These are phyloP conservation scores for Paramyrothecium sp. DNA, from an alignment of 2,329 filamentous ascomycete genomes.

Conservation along the genomic window DNA sequence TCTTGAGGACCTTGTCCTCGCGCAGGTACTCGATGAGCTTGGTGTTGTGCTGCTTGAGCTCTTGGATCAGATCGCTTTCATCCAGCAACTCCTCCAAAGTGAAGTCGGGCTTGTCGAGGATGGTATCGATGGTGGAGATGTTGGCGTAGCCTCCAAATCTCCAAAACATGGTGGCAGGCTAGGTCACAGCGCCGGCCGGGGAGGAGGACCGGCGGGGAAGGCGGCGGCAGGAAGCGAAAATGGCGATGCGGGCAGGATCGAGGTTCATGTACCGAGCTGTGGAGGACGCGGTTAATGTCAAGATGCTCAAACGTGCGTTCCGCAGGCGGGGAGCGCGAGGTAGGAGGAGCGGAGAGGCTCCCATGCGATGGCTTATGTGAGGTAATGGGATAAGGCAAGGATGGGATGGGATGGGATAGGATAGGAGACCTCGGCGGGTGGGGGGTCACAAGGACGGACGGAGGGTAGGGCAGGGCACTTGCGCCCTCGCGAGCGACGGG, in stretches of 20 bases:
- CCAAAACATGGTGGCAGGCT: constrained; percentile 87
- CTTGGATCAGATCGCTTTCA: constrained; percentile 93
- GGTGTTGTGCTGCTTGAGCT: constrained; percentile 96
- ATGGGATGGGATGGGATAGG: constrained; percentile 6
- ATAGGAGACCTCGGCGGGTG: background rate
- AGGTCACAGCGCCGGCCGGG: constrained; percentile 29
- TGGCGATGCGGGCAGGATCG: constrained; percentile 10
- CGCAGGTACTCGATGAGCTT: constrained; percentile 96
- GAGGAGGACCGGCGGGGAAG: constrained; percentile 26
- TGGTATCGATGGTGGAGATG: constrained; percentile 92
- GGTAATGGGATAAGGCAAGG: constrained; percentile 1
- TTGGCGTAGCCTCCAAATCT: constrained; percentile 98
- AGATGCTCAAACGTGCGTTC: background rate
- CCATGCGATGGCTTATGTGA: background rate
- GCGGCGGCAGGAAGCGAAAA: constrained; percentile 15
- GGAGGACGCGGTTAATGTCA: constrained; percentile 13
- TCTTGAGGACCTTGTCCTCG: constrained; percentile 80
- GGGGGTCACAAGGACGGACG: background rate
- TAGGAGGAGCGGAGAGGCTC: constrained; percentile 1
- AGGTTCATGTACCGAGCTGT: constrained; percentile 19
- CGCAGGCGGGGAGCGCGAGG: constrained; percentile 4
- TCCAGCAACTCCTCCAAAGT: constrained; percentile 94
- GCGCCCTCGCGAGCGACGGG: background rate
- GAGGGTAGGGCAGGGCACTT: background rate
- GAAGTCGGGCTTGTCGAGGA: constrained; percentile 95